Base-by-base conservation (phyloP, 148 eudicot genomes). In the Rhododendron henanense region DNA sequence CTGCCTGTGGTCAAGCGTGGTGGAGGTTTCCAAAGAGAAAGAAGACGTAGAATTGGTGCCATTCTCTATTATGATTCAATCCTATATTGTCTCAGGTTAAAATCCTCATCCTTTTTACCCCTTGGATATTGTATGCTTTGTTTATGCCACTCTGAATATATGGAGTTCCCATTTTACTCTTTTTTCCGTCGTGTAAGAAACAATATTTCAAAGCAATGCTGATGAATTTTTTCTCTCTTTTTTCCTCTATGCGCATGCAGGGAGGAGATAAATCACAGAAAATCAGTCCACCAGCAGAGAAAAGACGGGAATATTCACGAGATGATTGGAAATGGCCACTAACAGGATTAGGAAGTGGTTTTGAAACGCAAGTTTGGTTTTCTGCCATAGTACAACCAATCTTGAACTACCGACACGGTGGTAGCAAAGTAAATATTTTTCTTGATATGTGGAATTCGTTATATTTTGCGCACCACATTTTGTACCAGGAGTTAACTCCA, bases 1-100 rank as follows among this genome's bases (percentile, higher is more conserved):
- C 87, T 96, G 83, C 99, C 99, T 89, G 99, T 96, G 57, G 94
- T 96, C 65, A 92, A 91, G 90, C 94, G 93, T 78, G 91, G 92
- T 86, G 94, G 92, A 88, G 92, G 90, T 79, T 87, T 85, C 82
- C 90, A 85, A 83, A 89, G 89, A 87, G 93, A 92, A 92, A 90
- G 96, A 87, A 93, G 93, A 78, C 96, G 92, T 25, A 92, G 88
- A 88, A 85, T 91, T 86, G 91, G 90, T 81, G 99, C 93, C 81
- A 81, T 97, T 50, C 98, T 97, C 85, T 89, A 87, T 88, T 95
- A 97, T 82, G 94, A 93, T 85, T 93, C 95, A 67, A 84, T 92
- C 85, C 86, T 85, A 87, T 86, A 83, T 59, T 89, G 76, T 89
- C 85, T 96, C 94, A 96, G 99, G 99, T 96, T 78, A 77, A 35